Base-by-base conservation (phyloP, 345 rosid genomes). In the Noccaea caerulescens region DNA sequence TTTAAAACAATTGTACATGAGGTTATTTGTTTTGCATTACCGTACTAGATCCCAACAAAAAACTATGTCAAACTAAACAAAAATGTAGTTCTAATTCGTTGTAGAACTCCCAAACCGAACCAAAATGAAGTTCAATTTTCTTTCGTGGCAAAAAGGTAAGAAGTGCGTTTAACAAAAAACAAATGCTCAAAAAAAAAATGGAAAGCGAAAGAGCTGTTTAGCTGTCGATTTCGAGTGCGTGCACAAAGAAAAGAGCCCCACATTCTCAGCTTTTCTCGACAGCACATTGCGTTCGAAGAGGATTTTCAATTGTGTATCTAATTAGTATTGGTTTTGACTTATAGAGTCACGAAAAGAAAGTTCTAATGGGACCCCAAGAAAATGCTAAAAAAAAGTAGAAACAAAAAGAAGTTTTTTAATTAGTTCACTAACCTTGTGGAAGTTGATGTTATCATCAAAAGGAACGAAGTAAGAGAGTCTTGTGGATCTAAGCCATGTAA, bases 381-480 rank as follows among this genome's bases (percentile, higher is more conserved):
- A 36, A 7, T 14, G n/a, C 57, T 43, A 50, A 66, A 71, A 80
- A 9, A 2, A 47, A 25, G 6, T 10, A 49, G 13, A 49, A 12
- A n/a, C 25, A 63, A 2, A 6, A 12, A 11, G n/a, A 12, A 1
- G 6, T 33, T 18, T 7, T 50, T 58, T 16, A 54, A 11, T 39
- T 58, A 54, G 63, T 13, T 46, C 53, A 66, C 71, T 53, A 61
- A 94, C 99, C 97, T 94, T 91, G 85, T 94, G 99, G 61, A 94
- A 91, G 83, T 91, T 94, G 88, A 91, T 91, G 71, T 94, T 94
- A 82, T 94, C 98, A 77, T 94, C 99, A 57, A 94, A 94, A 44
- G 99, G 99, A 61, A 94, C 83, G 38, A 84, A 70, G 82, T 58
- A 79, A 55, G 93, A 86, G 69, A 94, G 70, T 75, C 58, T 86